Conservation (phyloP, 352 stramenopile genomes). For the Vaucheria bursata region DNA sequence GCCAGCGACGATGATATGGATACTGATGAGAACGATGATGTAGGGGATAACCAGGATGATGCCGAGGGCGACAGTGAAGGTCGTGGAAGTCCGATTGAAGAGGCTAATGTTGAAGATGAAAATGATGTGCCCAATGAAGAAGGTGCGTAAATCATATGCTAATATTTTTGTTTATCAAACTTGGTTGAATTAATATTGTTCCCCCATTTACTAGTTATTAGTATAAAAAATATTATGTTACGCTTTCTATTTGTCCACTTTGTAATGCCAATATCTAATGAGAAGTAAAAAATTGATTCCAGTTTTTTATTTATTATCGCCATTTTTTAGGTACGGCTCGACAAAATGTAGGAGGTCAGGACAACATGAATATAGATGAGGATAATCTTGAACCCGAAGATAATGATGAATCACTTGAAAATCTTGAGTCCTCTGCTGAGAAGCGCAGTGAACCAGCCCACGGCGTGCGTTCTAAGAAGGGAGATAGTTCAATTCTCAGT, state of each 20-base stretch:
- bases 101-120: constrained; percentile 15
- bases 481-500: constrained; percentile 33
- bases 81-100: constrained; percentile 11
- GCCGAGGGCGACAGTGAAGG: constrained; percentile 6
- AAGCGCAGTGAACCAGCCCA: constrained; percentile 17
- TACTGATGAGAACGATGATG: constrained; percentile 6
- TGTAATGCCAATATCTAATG: background rate
- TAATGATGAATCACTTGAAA: constrained; percentile 47
- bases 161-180: background rate
- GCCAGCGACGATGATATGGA: constrained; percentile 16
- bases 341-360: constrained; percentile 4
- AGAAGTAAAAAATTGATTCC: background rate
- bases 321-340: constrained; percentile 4
- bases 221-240: no score
- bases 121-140: constrained; percentile 18
- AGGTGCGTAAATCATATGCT: constrained; percentile 8
- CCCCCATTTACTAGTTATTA: no score
- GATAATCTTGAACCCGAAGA: constrained; percentile 63
- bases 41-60: background rate
- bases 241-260: no score
- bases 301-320: background rate
- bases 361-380: constrained; percentile 27
- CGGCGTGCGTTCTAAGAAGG: constrained; percentile 17
- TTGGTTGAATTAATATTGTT: background rate
- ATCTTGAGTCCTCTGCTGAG: background rate